Conservation (phyloP, 2,329 filamentous ascomycete genomes). For the Orbilia ellipsospora region DNA sequence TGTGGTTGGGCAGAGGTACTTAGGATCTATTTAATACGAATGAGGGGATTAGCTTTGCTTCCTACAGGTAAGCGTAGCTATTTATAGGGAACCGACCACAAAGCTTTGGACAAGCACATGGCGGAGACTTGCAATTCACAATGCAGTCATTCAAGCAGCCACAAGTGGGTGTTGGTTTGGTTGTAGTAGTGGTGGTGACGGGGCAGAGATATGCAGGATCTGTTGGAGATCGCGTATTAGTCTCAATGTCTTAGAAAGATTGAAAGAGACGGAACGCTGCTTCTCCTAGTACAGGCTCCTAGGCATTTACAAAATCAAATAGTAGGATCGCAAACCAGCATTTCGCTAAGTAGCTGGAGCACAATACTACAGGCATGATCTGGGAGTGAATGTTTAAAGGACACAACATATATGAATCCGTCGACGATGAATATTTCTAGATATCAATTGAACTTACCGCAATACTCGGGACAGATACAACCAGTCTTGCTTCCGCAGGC, state of each 20-base stretch:
- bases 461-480: slow-evolving; percentile 44
- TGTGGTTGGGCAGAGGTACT: slow-evolving; percentile 46
- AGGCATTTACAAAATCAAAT: not conserved
- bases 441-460: slow-evolving; percentile 33
- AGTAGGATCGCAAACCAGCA: too few relatives aligned
- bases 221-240: slow-evolving; percentile 25
- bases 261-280: not conserved
- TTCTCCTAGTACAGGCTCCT: not conserved
- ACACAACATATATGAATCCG: too few relatives aligned
- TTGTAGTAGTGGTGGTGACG: slow-evolving; percentile 44
- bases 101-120: slow-evolving; percentile 51
- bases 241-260: not conserved
- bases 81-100: slow-evolving; percentile 41
- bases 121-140: slow-evolving; percentile 42
- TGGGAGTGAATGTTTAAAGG: too few relatives aligned
- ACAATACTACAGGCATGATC: too few relatives aligned
- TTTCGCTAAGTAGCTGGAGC: too few relatives aligned
- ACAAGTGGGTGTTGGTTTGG: slow-evolving; percentile 45
- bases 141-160: slow-evolving; percentile 55
- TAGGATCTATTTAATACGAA: slow-evolving; percentile 36
- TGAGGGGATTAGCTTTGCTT: not conserved
- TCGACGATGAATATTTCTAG: not conserved
- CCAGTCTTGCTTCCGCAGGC: slow-evolving; percentile 32
- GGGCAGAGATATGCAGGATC: slow-evolving; percentile 44
- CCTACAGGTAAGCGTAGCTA: too few relatives aligned